A percentile compares a stretch with the other conserved stretches of the same genome.
Evolutionary conservation across 2,329 filamentous ascomycete genomes (phyloP).

Genomic region (Plectosphaerella sp.): DNA sequence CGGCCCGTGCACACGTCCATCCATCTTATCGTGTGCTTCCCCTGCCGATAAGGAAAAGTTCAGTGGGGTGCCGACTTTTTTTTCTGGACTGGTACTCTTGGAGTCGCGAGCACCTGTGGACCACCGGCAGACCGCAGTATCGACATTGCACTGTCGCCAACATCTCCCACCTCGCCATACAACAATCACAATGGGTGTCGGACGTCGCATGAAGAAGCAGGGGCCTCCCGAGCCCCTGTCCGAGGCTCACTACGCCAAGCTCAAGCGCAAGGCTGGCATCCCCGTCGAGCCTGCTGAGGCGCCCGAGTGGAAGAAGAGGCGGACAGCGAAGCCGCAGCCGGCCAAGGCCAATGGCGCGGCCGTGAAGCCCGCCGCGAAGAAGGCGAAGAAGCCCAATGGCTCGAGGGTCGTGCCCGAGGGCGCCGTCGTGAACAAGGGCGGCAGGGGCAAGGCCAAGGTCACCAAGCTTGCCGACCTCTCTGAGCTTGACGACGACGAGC

Average conservation of each 20-base stretch:
- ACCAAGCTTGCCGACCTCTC: conserved; percentile 15
- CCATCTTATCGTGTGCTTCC: conserved; percentile 18
- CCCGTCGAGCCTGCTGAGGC: conserved; percentile 55
- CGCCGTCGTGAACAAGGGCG: conserved; percentile 20
- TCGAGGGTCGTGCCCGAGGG: conserved; percentile 18
- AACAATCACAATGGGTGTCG: conserved; percentile 68
- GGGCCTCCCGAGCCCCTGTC: conserved; percentile 79
- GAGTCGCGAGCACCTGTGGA: not conserved
- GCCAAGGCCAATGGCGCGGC: conserved; percentile 25
- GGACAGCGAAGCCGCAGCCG: conserved; percentile 25
- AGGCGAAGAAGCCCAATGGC: conserved; percentile 25
- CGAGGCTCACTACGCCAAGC: conserved; percentile 70
- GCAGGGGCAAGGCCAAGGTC: conserved; percentile 25
- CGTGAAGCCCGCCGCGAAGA: conserved; percentile 16
- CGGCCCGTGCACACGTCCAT: too few relatives aligned
- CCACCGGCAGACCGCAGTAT: not conserved
- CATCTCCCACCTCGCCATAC: not conserved
- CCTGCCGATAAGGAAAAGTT: conserved; percentile 30
- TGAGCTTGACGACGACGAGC: conserved; percentile 23
- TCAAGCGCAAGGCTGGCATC: conserved; percentile 80
- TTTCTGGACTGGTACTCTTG: conserved; percentile 3
- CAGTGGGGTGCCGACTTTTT: conserved; percentile 25
- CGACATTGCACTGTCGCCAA: not conserved
- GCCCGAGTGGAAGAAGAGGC: conserved; percentile 60
- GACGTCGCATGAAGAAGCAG: conserved; percentile 94